Evolutionary conservation across 2,329 filamentous ascomycete genomes (phyloP), one percentile per base, ranked within the genome.

Genomic region (Fusarium oxysporum): DNA sequence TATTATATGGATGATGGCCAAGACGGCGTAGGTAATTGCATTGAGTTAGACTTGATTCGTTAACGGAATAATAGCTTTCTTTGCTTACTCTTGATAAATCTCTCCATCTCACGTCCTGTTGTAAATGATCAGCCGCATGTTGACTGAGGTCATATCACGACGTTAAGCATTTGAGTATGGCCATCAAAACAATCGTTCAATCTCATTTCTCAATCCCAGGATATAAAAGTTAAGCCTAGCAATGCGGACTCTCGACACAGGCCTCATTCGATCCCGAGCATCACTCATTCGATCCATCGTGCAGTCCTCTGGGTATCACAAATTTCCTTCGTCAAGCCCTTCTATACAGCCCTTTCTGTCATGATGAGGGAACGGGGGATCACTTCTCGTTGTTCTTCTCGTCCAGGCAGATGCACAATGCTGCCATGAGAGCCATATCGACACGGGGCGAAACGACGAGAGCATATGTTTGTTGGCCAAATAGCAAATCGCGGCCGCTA

Each of bases 391-490:
- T 81, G 40, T 91, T 88, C 82, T 87, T 87, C 85, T 93, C 91
- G 71, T 93, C 92, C 67, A 93, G 82, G 68, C 88, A 90, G 58
- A 93, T 90, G 77, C 90, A 93, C 76, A 93, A 83, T 16, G 91
- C 92, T 0, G 86, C 89, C 72, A 93, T 87, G 51, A 93, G 77
- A 8, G 89, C 87, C 80, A 92, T 85, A 76, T 94, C 92, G 11
- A 92, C 88, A 21, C 88, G 88, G 0, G 91, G 89, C 3, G 90
- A 90, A 10, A 93, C 85, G 1, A 85, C 85, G 9, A 93, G 85
- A 3, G 85, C 87, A 72, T 93, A 93, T 8, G 90, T 91, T 81
- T 93, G 90, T 81, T 91, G 86, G 14, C 86, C 88, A 44, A 86
- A 87, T 30, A 92, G 78, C 4, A 92, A 77, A 74, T 92, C 86